Evolutionary conservation across 495 filamentous ascomycete genomes (phyloP).

Genomic region (Chaetomidium leptoderma): DNA sequence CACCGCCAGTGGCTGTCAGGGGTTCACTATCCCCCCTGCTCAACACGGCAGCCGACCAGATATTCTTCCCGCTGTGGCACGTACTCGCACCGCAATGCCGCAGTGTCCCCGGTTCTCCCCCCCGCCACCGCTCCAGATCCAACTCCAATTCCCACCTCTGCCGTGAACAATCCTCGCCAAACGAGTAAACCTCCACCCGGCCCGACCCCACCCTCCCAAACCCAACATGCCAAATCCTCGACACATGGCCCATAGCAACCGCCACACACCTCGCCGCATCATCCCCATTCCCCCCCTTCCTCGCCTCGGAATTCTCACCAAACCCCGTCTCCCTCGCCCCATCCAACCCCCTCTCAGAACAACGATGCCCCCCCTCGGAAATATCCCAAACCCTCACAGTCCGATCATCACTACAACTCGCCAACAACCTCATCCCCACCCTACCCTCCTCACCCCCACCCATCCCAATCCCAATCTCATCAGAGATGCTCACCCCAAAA

Average conservation of each 20-base stretch:
- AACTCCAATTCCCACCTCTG: constrained; percentile 62
- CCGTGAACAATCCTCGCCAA: constrained; percentile 73
- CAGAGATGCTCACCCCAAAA: constrained; percentile 79
- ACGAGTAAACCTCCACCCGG: constrained; percentile 56
- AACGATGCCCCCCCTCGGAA: constrained; percentile 31
- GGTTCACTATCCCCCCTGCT: constrained; percentile 23
- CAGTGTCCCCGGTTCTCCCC: constrained; percentile 36
- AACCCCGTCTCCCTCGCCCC: constrained; percentile 51
- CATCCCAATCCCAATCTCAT: constrained; percentile 42
- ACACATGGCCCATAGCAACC: constrained; percentile 74
- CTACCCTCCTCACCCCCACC: constrained; percentile 24
- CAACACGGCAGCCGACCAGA: constrained; percentile 71
- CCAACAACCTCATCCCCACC: constrained; percentile 55
- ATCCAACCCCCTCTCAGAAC: constrained; percentile 18
- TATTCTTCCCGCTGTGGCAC: constrained; percentile 79
- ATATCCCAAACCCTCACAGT: constrained; percentile 90
- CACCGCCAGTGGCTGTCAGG: constrained; percentile 74
- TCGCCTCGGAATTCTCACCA: constrained; percentile 31
- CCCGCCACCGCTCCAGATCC: constrained; percentile 16
- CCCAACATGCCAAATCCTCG: constrained; percentile 82
- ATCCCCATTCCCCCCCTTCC: constrained; percentile 16
- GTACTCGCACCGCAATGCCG: constrained; percentile 48
- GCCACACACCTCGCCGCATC: constrained; percentile 47
- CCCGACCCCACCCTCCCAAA: constrained; percentile 39
- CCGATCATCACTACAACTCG: constrained; percentile 93